Conservation (phyloP, 208 protist genomes). For the Vickermania ingenoplastis region DNA sequence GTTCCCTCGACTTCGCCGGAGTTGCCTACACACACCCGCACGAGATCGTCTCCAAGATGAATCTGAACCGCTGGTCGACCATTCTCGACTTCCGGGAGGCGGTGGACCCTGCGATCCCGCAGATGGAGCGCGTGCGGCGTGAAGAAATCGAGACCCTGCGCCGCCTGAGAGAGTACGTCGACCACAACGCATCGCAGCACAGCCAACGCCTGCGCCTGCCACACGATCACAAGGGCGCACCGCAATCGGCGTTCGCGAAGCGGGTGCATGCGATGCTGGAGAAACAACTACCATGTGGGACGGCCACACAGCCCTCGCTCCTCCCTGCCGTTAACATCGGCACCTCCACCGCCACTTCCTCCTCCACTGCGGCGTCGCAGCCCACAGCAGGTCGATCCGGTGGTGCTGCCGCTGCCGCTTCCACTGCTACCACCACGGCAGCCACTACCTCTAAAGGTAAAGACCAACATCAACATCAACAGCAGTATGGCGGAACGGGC, state of each 20-base stretch:
- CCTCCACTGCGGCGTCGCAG: neutral
- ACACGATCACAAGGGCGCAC: neutral
- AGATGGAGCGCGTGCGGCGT: conserved; percentile 21
- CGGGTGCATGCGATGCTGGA: conserved; percentile 42
- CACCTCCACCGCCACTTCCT: neutral
- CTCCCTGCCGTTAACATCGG: too few species aligned
- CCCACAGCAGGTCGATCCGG: neutral
- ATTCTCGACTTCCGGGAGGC: conserved; percentile 71
- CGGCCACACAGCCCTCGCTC: neutral
- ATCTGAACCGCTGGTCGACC: conserved; percentile 69
- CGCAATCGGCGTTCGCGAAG: conserved; percentile 31
- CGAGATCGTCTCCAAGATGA: conserved; percentile 73
- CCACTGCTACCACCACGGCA: neutral
- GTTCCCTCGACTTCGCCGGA: conserved; percentile 56
- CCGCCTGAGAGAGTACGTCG: conserved; percentile 1
- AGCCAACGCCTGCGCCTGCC: conserved; percentile 3
- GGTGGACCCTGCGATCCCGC: conserved; percentile 20
- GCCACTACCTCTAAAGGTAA: neutral
- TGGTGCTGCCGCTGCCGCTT: neutral
- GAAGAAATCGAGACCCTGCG: conserved; percentile 12
- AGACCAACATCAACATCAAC: neutral
- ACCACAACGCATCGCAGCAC: neutral
- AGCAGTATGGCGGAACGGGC: neutral
- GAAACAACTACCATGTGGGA: conserved; percentile 8
- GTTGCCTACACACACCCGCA: conserved; percentile 68